Evolutionary conservation across 257 asterid genomes (phyloP).

Genomic region (Mentha longifolia): DNA sequence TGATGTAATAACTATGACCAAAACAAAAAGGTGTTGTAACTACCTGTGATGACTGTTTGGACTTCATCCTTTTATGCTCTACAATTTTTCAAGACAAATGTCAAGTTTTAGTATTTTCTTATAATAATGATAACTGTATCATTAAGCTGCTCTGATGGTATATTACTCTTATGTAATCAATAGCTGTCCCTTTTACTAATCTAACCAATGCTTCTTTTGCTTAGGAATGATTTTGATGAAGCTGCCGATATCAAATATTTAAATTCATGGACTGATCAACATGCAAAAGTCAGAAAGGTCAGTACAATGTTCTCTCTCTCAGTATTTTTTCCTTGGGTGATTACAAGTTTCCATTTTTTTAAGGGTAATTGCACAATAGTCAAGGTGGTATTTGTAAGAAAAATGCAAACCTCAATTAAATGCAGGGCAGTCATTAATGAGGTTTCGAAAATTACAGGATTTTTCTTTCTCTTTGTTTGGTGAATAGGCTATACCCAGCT

Average conservation of each 20-base stretch:
- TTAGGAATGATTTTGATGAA: constrained; percentile 52
- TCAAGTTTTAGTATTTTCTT: neutral
- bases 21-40: neutral
- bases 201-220: constrained; percentile 38
- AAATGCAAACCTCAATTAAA: neutral
- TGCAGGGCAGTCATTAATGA: neutral
- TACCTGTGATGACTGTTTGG: constrained; percentile 14
- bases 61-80: neutral
- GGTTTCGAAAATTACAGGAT: neutral
- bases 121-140: neutral
- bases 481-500: neutral
- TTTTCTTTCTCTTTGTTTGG: constrained; percentile 9
- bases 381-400: neutral
- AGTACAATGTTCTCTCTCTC: constrained; percentile 34
- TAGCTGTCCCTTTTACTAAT: constrained; percentile 35
- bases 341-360: neutral
- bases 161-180: constrained; percentile 26
- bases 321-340: neutral
- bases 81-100: neutral
- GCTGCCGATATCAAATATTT: constrained; percentile 43
- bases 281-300: constrained; percentile 61
- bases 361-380: neutral
- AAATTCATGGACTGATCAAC: constrained; percentile 63
- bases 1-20: neutral
- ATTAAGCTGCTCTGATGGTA: constrained; percentile 24